Conservation (phyloP, 345 rosid genomes). For the Punica granatum region DNA sequence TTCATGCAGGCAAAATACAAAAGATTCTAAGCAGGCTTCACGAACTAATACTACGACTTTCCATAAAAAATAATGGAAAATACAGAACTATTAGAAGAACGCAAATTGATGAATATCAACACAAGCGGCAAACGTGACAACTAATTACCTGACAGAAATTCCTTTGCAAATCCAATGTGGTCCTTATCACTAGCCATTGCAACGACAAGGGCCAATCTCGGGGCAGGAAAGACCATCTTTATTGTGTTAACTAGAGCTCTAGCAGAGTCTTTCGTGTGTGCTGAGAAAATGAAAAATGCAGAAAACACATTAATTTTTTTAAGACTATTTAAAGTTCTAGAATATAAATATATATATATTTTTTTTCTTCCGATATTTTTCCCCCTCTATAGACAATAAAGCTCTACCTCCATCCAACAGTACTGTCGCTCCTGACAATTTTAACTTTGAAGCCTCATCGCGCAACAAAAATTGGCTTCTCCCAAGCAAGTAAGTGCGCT, state of each 20-base stretch:
- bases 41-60: no score
- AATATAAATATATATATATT: not conserved
- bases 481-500: slow-evolving; percentile 65
- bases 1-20: not conserved
- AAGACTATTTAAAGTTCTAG: not conserved
- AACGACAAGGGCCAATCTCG: slow-evolving; percentile 48
- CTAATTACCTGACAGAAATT: slow-evolving; percentile 55
- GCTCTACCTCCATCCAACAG: slow-evolving; percentile 75
- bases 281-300: slow-evolving; percentile 28
- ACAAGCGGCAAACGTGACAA: not conserved
- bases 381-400: not conserved
- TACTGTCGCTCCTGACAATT: slow-evolving; percentile 54
- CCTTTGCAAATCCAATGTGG: slow-evolving; percentile 74
- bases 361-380: not conserved
- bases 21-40: not conserved
- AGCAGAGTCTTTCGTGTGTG: slow-evolving; percentile 93
- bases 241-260: slow-evolving; percentile 57
- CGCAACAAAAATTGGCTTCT: slow-evolving; percentile 70
- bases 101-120: not conserved
- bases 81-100: not conserved
- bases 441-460: slow-evolving; percentile 51
- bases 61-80: no score
- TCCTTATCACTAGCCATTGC: slow-evolving; percentile 95
- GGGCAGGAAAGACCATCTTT: slow-evolving; percentile 42
- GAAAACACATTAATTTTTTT: not conserved